Evolutionary conservation across 2,329 filamentous ascomycete genomes (phyloP), one percentile per base, ranked within the genome.

Genomic region (Drechslerella coelobrocha): DNA sequence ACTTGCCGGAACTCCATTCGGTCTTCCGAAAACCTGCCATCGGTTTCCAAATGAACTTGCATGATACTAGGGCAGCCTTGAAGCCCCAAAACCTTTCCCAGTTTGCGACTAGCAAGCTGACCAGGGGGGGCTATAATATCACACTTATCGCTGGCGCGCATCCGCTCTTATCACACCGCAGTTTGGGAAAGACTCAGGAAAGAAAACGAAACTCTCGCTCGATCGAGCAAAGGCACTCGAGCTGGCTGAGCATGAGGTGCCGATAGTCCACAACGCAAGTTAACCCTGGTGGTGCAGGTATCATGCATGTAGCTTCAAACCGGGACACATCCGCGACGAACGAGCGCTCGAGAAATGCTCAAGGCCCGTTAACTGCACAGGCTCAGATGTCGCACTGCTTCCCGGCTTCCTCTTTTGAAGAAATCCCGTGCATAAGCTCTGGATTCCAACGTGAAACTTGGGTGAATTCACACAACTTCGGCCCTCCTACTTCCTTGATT

Each of bases 121-220:
- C 47, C 47, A 37, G 34, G 6, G 7, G 52, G 56, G 63, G 41
- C 57, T 69, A 69, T 69, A 69, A 61, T 61, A 57, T 69, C 63
- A 69, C 63, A 61, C 59, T 69, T 68, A 69, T 69, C 63, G 45
- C 57, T 69, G 63, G 63, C 63, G 63, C 63, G 57, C 63, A 69
- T 50, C 63, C 63, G 63, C 63, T 69, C 55, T 61, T 56, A 69
- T 69, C 63, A 69, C 63, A 61, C 57, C 45, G 63, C 63, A 61
- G 31, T 34, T 61, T 61, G 57, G 62, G 50, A 68, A 61, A 61
- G 31, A 45, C 56, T 61, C 51, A 55, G 50, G 59, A 61, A 59
- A 17, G 57, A 61, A 31, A 37, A 47, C 29, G 31, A 61, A 68
- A 61, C 47, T 53, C 39, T 59, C 61, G 51, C 48, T 68, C 37